phyloP scores from a whole-genome alignment of 139 green algal species.

The Micromonas pusilla region DNA sequence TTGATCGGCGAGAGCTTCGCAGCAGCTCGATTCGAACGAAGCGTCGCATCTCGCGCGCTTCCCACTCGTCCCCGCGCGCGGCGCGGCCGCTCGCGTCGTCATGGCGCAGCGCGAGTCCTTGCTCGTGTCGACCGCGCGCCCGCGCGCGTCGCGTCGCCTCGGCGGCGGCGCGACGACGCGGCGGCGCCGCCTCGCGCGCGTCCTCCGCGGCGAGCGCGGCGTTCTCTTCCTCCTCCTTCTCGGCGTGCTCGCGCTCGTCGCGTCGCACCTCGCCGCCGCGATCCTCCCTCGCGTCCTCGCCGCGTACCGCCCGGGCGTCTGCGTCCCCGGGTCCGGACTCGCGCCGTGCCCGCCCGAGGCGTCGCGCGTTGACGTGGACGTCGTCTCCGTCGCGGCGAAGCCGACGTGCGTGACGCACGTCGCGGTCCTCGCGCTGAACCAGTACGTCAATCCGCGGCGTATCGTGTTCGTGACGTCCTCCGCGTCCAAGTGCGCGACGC shows the following conservation, averaged over 20 bases:
- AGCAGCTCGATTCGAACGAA: too few species aligned
- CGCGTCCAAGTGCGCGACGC: neutral
- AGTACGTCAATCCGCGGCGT: constrained; percentile 19
- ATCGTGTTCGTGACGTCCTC: constrained; percentile 12
- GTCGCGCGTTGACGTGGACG: neutral
- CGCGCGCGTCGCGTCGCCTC: too few species aligned
- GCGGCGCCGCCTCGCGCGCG: too few species aligned
- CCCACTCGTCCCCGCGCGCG: too few species aligned
- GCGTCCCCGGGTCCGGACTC: neutral
- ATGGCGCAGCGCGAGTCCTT: too few species aligned
- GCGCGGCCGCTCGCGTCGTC: too few species aligned
- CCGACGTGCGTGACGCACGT: constrained; percentile 22
- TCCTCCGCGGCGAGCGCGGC: neutral
- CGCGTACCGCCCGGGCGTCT: neutral
- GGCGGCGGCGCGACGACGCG: too few species aligned
- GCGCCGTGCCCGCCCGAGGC: neutral
- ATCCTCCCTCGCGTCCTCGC: neutral
- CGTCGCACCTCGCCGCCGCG: neutral
- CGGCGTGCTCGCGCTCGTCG: neutral
- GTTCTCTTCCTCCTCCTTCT: neutral
- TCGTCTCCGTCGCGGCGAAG: constrained; percentile 12
- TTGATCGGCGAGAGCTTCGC: too few species aligned
- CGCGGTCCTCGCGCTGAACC: constrained; percentile 9
- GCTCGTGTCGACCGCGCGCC: too few species aligned
- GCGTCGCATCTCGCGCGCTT: too few species aligned